Evolutionary conservation across 163 green algal genomes (phyloP).

Genomic region (Coccomyxa subellipsoidea): DNA sequence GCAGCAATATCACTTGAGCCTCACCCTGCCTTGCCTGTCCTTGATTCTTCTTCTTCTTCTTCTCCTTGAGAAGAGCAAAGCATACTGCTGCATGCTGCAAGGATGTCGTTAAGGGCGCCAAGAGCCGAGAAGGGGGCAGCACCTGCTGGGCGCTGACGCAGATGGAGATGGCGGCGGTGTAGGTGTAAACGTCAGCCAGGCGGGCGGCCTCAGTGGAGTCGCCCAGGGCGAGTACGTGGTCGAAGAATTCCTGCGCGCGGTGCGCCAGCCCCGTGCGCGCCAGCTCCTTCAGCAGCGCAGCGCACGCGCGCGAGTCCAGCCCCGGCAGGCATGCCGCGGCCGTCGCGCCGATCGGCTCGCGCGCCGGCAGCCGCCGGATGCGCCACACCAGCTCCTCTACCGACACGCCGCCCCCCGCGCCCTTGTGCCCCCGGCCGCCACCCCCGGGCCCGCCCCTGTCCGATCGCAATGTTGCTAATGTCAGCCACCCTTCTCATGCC

Average conservation of each 20-base stretch:
- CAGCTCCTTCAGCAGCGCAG: conserved; percentile 13
- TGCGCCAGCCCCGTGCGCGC: not conserved
- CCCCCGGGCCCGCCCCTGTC: not conserved
- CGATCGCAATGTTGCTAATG: too few relatives aligned
- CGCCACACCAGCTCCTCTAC: conserved; percentile 22
- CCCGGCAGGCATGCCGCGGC: not conserved
- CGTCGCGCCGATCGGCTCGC: not conserved
- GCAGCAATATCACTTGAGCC: not conserved
- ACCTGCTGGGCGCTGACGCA: not conserved
- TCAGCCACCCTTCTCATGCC: too few relatives aligned
- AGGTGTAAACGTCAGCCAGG: conserved; percentile 7
- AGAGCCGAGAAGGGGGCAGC: not conserved
- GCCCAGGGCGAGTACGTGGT: not conserved
- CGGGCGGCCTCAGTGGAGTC: not conserved
- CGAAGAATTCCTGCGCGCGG: not conserved
- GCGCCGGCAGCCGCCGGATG: conserved; percentile 17
- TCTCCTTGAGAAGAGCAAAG: too few relatives aligned
- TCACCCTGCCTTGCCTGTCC: too few relatives aligned
- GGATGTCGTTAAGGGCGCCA: not conserved
- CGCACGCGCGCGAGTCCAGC: not conserved
- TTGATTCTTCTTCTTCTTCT: too few relatives aligned
- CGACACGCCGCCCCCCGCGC: not conserved
- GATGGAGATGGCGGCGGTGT: conserved; percentile 1
- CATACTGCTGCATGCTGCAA: not conserved
- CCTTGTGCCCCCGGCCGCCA: not conserved